These are phyloP conservation scores for Dothistroma pini DNA, from an alignment of 2,329 filamentous ascomycete species.

Conservation along the genomic window DNA sequence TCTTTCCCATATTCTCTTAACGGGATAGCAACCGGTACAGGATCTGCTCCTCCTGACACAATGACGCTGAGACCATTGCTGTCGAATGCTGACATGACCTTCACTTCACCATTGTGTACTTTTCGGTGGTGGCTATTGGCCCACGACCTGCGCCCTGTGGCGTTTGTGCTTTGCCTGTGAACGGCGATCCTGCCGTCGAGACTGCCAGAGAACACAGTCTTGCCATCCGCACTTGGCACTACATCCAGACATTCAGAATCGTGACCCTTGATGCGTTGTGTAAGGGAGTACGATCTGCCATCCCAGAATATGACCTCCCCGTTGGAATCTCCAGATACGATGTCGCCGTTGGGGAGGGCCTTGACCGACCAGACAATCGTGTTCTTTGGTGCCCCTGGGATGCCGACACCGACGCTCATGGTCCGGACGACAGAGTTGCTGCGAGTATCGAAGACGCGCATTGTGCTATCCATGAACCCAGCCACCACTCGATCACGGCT, in stretches of 20 bases:
- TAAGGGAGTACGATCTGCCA: constrained; percentile 83
- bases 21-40: constrained; percentile 76
- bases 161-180: constrained; percentile 62
- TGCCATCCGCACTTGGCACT: constrained; percentile 75
- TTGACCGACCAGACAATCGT: constrained; percentile 93
- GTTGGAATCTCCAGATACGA: constrained; percentile 91
- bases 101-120: constrained; percentile 92
- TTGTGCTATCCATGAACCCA: constrained; percentile 94
- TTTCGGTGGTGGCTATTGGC: constrained; percentile 78
- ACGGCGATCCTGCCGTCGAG: constrained; percentile 86
- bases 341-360: constrained; percentile 79
- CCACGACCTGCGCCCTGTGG: constrained; percentile 61
- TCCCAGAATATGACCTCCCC: constrained; percentile 94
- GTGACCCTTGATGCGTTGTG: constrained; percentile 81
- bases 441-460: constrained; percentile 82
- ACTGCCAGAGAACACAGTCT: constrained; percentile 79
- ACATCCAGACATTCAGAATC: constrained; percentile 87
- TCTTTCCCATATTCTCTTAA: constrained; percentile 73
- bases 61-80: constrained; percentile 73
- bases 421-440: constrained; percentile 71
- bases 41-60: constrained; percentile 86
- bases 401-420: constrained; percentile 80
- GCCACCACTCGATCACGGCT: constrained; percentile 77
- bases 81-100: constrained; percentile 88
- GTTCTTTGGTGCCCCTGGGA: constrained; percentile 73